Conservation (phyloP, 306 rosid genomes). For the Cucurbita argyrosperma region DNA sequence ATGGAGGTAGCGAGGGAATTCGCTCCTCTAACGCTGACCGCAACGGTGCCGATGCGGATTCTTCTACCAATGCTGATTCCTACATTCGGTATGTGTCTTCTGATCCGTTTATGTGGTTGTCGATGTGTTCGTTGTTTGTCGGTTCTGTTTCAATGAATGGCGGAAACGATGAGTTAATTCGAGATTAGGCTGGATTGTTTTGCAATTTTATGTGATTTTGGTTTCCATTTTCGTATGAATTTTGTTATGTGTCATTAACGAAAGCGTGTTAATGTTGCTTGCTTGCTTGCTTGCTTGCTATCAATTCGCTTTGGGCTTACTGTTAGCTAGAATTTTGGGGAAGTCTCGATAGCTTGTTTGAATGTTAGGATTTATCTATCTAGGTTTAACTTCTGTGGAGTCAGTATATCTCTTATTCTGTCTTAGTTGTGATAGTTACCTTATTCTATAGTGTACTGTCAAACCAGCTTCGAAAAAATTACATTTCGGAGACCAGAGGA, state of each 20-base stretch:
- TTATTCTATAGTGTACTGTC: conserved; percentile 10
- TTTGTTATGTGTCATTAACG: not conserved
- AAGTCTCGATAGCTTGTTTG: not conserved
- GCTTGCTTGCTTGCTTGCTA: not conserved
- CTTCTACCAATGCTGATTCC: conserved; percentile 41
- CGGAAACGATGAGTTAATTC: not conserved
- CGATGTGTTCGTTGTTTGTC: not conserved
- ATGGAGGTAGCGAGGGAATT: conserved; percentile 97
- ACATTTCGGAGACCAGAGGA: conserved; percentile 53
- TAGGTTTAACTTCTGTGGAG: not conserved
- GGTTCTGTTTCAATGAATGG: not conserved
- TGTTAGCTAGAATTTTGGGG: not conserved
- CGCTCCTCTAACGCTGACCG: conserved; percentile 40
- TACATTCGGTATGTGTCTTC: conserved; percentile 39
- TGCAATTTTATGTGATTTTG: not conserved
- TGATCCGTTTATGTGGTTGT: not conserved
- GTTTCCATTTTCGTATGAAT: not conserved
- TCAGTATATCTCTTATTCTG: not conserved
- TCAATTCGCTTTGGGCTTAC: not conserved
- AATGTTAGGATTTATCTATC: not conserved
- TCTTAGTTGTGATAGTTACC: conserved; percentile 4
- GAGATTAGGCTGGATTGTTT: not conserved
- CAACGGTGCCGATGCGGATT: conserved; percentile 14
- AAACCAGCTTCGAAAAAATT: conserved; percentile 72
- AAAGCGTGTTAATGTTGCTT: not conserved